Evolutionary conservation across 1,284 basidiomycete genomes (phyloP).

Genomic region (Apiotrichum porosum): DNA sequence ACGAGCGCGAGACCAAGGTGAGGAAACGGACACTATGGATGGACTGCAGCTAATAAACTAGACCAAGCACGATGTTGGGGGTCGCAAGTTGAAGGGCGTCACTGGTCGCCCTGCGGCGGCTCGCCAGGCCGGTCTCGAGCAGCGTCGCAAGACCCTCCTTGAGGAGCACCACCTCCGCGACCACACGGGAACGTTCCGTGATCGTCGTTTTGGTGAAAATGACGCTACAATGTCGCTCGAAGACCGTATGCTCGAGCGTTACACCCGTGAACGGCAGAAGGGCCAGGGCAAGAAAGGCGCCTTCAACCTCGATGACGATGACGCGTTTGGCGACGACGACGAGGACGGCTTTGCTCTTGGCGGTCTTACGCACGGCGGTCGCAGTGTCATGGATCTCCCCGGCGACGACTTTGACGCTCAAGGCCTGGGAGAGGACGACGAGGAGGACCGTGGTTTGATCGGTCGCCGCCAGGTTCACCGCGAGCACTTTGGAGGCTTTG

Average conservation of each 20-base stretch:
- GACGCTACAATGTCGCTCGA: conserved; percentile 85
- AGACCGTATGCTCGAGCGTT: conserved; percentile 95
- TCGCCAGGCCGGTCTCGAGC: conserved; percentile 83
- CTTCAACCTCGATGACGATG: conserved; percentile 75
- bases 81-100: conserved; percentile 76
- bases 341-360: conserved; percentile 41
- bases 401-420: conserved; percentile 78
- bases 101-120: conserved; percentile 77
- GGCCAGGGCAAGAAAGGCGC: conserved; percentile 65
- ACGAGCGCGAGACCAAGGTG: conserved; percentile 75
- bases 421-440: conserved; percentile 68
- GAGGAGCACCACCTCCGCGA: conserved; percentile 72
- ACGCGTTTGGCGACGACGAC: conserved; percentile 62
- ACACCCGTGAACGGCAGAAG: conserved; percentile 73
- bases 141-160: conserved; percentile 78
- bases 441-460: conserved; percentile 64
- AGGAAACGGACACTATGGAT: conserved; percentile 2
- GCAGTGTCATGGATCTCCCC: conserved; percentile 63
- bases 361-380: conserved; percentile 84
- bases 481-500: conserved; percentile 82
- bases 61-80: conserved; percentile 87
- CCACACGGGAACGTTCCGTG: conserved; percentile 81
- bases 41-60: conserved; percentile 5
- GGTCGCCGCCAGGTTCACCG: conserved; percentile 61
- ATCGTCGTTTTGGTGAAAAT: conserved; percentile 94